Conservation (phyloP, 805 yeast genomes). For the Saturnispora besseyi region DNA sequence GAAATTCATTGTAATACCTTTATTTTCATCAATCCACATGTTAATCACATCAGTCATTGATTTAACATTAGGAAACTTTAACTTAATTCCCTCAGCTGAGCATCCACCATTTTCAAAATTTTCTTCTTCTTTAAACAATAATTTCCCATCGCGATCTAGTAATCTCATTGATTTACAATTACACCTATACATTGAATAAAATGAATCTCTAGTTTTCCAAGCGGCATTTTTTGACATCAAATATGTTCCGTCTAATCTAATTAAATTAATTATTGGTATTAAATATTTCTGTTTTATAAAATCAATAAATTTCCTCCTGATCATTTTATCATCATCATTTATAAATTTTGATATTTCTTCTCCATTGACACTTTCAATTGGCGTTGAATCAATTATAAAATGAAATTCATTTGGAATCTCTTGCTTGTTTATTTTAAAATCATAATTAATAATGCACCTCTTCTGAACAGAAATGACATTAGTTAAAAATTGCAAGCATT, state of each 20-base stretch:
- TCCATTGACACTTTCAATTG: constrained; percentile 3
- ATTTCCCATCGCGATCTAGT: constrained; percentile 2
- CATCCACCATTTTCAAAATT: neutral
- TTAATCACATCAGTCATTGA: neutral
- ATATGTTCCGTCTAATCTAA: neutral
- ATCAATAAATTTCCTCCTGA: constrained; percentile 2
- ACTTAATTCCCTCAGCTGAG: neutral
- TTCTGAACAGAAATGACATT: neutral
- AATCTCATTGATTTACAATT: constrained; percentile 2
- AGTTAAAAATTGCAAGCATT: neutral
- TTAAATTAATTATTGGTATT: neutral
- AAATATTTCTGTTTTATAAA: neutral
- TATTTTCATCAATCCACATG: constrained; percentile 7
- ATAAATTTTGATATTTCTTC: constrained; percentile 7
- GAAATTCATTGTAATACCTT: neutral
- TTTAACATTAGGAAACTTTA: constrained; percentile 2
- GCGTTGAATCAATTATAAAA: neutral
- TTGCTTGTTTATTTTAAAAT: neutral
- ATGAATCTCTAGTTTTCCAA: constrained; percentile 8
- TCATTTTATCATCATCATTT: constrained; percentile 2
- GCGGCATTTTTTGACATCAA: constrained; percentile 5
- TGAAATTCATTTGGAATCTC: constrained; percentile 1
- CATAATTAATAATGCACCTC: constrained; percentile 4
- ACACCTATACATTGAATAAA: constrained; percentile 7
- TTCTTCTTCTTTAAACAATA: neutral